Evolutionary conservation across 352 stramenopile genomes (phyloP), one percentile per base, ranked within the genome.

Genomic region (Phytophthora rubi): DNA sequence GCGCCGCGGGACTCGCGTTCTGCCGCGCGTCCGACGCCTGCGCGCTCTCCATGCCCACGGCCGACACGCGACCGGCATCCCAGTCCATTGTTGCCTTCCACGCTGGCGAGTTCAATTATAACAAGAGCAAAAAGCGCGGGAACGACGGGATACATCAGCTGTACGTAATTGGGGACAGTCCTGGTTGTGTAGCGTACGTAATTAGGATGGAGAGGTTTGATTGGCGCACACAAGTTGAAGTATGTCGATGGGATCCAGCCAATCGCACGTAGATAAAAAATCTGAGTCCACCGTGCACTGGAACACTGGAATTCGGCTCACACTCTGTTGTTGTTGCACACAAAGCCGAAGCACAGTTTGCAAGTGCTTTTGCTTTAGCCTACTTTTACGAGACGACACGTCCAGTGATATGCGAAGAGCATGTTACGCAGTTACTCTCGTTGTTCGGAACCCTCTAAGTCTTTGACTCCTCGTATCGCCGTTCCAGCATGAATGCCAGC

Each of bases 1-100:
- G 70, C 7, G 83, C 85, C 12, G 83, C 79, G 5, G 82, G 85
- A 51, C 82, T 90, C 1, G 65, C 60, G 23, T 71, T 75, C 45
- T 86, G 77, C 15, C 82, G 73, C 21, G 76, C 79, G 65, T 92
- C 80, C 15, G 81, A 80, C 47, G 78, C 68, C 30, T 80, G 71
- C 56, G 83, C 82, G 71, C 71, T 89, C 76, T 93, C 86, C 86
- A 92, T 92, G 54, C 86, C 86, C 71, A 95, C 86, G 57, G 88
- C 86, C 53, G 86, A 86, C 72, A 95, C 86, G 69, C 83, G 84
- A 35, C 88, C 88, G 0, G 77, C 75, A 68, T 95, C 88, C 88
- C 88, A 95, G 68, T 95, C 88, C 88, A 95, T 95, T 30, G 45
- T n/a, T 28, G 18, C 16, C 12, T 48, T 15, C 10, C 33, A 39